Percentiles rank a stretch among this genome's conserved stretches.
phyloP scores from a whole-genome alignment of 257 asterid species.

The Eucommia ulmoides region DNA sequence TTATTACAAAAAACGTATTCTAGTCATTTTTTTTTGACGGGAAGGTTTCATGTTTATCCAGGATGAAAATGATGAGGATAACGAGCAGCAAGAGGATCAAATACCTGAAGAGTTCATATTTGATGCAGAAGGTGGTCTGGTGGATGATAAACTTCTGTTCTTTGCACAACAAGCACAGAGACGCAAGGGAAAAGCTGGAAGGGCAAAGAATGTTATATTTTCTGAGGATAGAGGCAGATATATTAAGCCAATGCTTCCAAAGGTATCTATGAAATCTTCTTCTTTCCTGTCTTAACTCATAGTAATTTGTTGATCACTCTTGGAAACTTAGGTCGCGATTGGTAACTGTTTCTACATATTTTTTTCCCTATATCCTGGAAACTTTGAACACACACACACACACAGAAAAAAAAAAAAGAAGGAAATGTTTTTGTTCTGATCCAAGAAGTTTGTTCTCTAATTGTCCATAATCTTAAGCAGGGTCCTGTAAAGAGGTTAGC shows the following conservation, averaged over 20 bases:
- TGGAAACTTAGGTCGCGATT: too few relatives aligned
- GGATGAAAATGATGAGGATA: constrained; percentile 73
- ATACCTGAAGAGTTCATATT: constrained; percentile 93
- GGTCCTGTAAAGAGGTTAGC: constrained; percentile 97
- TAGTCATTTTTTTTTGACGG: constrained; percentile 9
- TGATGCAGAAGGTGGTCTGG: constrained; percentile 93
- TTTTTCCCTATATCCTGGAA: too few relatives aligned
- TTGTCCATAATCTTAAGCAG: constrained; percentile 48
- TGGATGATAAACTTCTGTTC: constrained; percentile 96
- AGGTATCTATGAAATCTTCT: constrained; percentile 29
- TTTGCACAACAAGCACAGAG: constrained; percentile 98
- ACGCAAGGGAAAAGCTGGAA: constrained; percentile 83
- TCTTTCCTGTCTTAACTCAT: background rate
- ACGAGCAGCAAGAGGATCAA: constrained; percentile 84
- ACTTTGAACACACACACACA: too few relatives aligned
- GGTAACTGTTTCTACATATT: too few relatives aligned
- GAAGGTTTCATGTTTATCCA: constrained; percentile 18
- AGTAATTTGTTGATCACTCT: too few relatives aligned
- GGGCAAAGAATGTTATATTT: constrained; percentile 93
- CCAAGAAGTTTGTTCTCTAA: too few relatives aligned
- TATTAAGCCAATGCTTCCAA: constrained; percentile 97
- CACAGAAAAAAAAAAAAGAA: too few relatives aligned
- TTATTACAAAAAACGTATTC: background rate
- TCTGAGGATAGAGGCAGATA: constrained; percentile 97
- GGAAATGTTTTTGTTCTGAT: too few relatives aligned